These are phyloP conservation scores for Podaxis sp. DNA, from an alignment of 768 basidiomycete genomes.

Conservation along the genomic window DNA sequence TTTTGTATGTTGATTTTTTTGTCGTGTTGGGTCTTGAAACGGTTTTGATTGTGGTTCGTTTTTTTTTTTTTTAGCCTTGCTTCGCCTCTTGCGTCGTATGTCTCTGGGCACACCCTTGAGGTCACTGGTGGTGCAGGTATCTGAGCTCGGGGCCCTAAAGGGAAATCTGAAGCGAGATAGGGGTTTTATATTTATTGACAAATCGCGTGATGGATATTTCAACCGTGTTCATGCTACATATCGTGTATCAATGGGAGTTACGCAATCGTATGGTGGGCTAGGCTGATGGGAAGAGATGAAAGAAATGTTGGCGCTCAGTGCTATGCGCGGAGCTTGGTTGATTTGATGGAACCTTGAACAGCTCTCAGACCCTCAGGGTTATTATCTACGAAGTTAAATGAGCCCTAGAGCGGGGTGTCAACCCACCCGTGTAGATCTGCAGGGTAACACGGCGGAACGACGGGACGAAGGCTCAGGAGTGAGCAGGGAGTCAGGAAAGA, in stretches of 20 bases:
- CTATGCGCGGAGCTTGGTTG: neutral
- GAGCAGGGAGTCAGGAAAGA: neutral
- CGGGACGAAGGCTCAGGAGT: neutral
- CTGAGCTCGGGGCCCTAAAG: conserved; percentile 22
- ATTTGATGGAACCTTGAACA: neutral
- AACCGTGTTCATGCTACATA: neutral
- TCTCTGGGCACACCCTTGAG: conserved; percentile 80
- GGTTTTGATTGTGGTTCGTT: neutral
- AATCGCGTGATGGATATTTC: neutral
- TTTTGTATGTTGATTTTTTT: conserved; percentile 56
- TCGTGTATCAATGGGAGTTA: neutral
- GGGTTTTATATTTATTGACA: neutral
- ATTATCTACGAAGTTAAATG: neutral
- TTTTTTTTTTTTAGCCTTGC: conserved; percentile 47
- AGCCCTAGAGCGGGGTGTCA: neutral
- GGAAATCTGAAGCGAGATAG: neutral
- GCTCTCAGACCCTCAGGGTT: neutral
- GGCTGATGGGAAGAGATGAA: neutral
- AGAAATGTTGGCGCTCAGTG: neutral
- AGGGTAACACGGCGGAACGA: neutral
- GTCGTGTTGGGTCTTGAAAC: neutral
- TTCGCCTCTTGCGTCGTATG: conserved; percentile 75
- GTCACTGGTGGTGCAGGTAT: conserved; percentile 82
- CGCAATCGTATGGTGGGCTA: neutral
- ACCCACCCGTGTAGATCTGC: neutral